These are phyloP conservation scores for Aulographum hederae DNA, from an alignment of 2,329 filamentous ascomycete species.

Conservation along the genomic window DNA sequence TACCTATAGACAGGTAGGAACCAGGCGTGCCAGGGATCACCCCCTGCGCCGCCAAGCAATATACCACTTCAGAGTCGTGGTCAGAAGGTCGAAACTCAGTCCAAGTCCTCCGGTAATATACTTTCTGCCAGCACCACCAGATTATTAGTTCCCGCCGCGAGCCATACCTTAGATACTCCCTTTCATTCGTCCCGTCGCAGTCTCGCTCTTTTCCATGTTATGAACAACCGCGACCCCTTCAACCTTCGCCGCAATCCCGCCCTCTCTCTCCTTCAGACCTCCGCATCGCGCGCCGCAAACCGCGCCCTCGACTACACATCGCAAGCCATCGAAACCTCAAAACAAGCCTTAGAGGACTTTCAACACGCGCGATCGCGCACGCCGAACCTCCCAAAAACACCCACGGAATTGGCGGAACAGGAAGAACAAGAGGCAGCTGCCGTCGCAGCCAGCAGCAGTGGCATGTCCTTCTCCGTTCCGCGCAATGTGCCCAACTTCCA, in stretches of 20 bases:
- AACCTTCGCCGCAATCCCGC: conserved; percentile 19
- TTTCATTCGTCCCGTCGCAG: no score
- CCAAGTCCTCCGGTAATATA: no score
- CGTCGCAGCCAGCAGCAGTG: conserved; percentile 6
- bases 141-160: no score
- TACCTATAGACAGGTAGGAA: no score
- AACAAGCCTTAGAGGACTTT: conserved; percentile 15
- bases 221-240: conserved; percentile 29
- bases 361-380: conserved; percentile 8
- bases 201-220: no score
- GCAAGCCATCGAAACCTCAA: conserved; percentile 12
- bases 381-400: not conserved
- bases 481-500: conserved; percentile 23
- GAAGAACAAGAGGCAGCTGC: conserved; percentile 7
- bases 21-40: no score
- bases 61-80: no score
- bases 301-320: conserved; percentile 9
- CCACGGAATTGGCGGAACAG: not conserved
- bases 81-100: no score
- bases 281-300: conserved; percentile 9
- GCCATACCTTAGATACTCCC: no score
- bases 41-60: no score
- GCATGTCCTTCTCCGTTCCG: conserved; percentile 24
- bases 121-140: no score
- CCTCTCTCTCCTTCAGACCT: conserved; percentile 13